phyloP scores from a whole-genome alignment of 2,329 filamentous ascomycete genomes.

The Xylogone sp. region DNA sequence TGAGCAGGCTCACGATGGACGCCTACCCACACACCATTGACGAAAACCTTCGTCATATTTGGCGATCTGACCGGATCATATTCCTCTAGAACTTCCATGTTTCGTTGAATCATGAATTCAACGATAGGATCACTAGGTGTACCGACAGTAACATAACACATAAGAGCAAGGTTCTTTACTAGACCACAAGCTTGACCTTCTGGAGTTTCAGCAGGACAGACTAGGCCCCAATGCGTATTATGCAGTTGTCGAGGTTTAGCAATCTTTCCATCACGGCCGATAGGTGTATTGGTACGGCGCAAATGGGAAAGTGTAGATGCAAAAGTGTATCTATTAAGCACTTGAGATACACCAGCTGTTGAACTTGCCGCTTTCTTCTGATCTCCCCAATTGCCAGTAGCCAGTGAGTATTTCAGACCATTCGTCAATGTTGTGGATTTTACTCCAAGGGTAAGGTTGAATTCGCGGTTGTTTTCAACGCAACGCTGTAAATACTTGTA shows the following conservation, averaged over 20 bases:
- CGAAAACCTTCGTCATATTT: constrained; percentile 94
- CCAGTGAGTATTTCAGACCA: constrained; percentile 92
- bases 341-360: constrained; percentile 96
- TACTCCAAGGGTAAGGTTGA: constrained; percentile 86
- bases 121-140: constrained; percentile 86
- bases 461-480: constrained; percentile 83
- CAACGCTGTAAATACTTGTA: constrained; percentile 88
- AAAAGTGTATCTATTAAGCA: constrained; percentile 96
- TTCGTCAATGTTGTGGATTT: constrained; percentile 90
- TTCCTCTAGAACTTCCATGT: constrained; percentile 96
- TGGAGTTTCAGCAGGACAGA: constrained; percentile 95
- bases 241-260: constrained; percentile 97
- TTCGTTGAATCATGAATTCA: constrained; percentile 91
- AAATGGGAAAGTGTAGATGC: constrained; percentile 95
- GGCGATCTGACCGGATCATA: constrained; percentile 84
- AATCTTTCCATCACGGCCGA: constrained; percentile 95
- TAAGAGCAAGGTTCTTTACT: constrained; percentile 95
- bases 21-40: constrained; percentile 98
- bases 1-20: constrained; percentile 86
- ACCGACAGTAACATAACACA: constrained; percentile 97
- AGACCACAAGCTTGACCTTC: constrained; percentile 98
- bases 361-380: constrained; percentile 97
- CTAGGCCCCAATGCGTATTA: constrained; percentile 97
- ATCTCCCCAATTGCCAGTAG: constrained; percentile 98
- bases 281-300: constrained; percentile 94